Percentiles rank a stretch among this genome's conserved stretches.
These are phyloP conservation scores for Botryotinia calthae DNA, from an alignment of 2,329 filamentous ascomycete species.

Conservation along the genomic window DNA sequence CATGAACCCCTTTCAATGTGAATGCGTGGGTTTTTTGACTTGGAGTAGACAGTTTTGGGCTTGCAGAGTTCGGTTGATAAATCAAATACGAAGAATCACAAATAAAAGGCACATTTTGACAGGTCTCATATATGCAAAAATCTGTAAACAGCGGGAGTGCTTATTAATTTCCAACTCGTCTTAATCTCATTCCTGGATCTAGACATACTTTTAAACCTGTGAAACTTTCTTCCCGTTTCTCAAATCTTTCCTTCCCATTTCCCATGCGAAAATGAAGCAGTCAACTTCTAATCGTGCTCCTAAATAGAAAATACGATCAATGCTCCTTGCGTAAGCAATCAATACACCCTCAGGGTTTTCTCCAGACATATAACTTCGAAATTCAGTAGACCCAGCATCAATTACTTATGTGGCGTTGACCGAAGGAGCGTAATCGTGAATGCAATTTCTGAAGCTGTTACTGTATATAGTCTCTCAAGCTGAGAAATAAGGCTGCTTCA, in stretches of 20 bases:
- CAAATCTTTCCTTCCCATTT: background rate
- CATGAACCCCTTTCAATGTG: background rate
- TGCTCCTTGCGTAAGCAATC: background rate
- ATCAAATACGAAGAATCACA: background rate
- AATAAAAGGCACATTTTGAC: background rate
- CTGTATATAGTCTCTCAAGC: background rate
- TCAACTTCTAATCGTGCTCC: background rate
- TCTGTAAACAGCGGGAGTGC: too few relatives aligned
- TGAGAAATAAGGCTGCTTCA: background rate
- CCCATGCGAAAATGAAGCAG: background rate
- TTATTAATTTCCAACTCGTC: background rate
- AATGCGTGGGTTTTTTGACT: background rate
- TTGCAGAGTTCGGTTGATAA: background rate
- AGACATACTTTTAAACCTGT: background rate
- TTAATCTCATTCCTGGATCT: background rate
- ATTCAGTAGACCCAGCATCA: background rate
- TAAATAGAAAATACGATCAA: background rate
- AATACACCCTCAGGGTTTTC: background rate
- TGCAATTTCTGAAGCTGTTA: background rate
- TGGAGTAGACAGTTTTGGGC: background rate
- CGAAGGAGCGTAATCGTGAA: background rate
- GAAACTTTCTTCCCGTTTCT: background rate
- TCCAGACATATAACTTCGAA: background rate
- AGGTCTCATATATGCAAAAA: background rate
- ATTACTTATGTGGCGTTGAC: background rate